Base-by-base conservation (phyloP, 2,329 filamentous ascomycete species). In the Epichloe sibirici region DNA sequence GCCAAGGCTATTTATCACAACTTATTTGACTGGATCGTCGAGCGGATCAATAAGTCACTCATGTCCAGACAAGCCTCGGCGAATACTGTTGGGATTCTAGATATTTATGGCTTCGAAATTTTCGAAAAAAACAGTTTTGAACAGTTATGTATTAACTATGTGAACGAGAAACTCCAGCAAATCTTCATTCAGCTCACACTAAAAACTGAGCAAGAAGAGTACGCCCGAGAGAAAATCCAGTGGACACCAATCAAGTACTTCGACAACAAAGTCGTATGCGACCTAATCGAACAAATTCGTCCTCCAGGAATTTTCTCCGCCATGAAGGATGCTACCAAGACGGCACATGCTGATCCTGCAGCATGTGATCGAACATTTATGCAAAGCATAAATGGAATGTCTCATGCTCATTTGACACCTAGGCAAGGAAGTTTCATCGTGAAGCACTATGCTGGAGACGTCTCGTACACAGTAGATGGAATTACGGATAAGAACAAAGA, bases 401-500 rank as follows among this genome's bases (percentile, higher is more conserved):
- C 85, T 1, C 94, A 97, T 67, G 81, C 88, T 31, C 93, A 98
- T 66, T 85, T 98, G 61, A 88, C 90, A 53, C 88, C 87, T 57
- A 82, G 93, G 42, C 91, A 97, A 70, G 91, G 91, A 49, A 93
- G 88, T 67, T 98, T 98, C 69, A 93, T 98, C 64, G 87, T 98
- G 71, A 97, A 96, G 75, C 93, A 98, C 71, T 98, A 98, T 66
- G 93, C 93, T 53, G 93, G 93, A 69, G 93, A 98, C 69, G 93
- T 98, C 59, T 84, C 83, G 58, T 98, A 98, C 68, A 88, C 87
- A 2, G 85, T 97, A 3, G 88, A 95, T 53, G 93, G 93, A 55
- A 98, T 98, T 75, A 98, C 93, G 1, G 93, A 98, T 69, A 98
- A 98, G 78, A 98, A 97, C 76, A 98, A 97, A 76, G 93, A 98